Conservation (phyloP, 1,284 basidiomycete species). For the Irpex rosettiformis region DNA sequence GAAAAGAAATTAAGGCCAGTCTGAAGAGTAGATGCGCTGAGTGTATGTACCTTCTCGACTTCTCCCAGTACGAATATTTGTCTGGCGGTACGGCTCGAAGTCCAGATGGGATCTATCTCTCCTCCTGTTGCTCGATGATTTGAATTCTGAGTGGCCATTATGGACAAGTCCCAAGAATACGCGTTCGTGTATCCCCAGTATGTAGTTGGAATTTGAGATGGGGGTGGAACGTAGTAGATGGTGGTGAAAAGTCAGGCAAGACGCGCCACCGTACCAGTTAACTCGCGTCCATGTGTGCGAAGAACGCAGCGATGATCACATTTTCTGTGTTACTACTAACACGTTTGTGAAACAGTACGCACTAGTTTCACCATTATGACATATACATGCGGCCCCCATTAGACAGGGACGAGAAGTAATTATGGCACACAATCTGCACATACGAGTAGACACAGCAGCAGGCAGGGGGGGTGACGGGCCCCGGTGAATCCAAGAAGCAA, state of each 20-base stretch:
- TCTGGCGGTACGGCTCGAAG: slow-evolving; percentile 72
- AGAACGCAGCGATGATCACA: too few relatives aligned
- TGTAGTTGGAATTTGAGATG: neutral
- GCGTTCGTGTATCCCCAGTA: neutral
- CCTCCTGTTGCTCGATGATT: neutral
- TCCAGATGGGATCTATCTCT: slow-evolving; percentile 66
- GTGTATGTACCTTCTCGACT: slow-evolving; percentile 64
- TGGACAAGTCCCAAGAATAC: neutral
- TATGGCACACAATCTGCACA: too few relatives aligned
- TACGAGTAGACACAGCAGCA: too few relatives aligned
- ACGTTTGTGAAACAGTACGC: too few relatives aligned
- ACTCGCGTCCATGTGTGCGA: too few relatives aligned
- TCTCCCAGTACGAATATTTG: slow-evolving; percentile 79
- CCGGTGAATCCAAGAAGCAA: too few relatives aligned
- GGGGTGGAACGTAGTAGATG: neutral
- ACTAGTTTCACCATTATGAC: too few relatives aligned
- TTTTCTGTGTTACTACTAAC: too few relatives aligned
- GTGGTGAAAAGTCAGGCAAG: neutral
- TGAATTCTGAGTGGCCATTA: neutral
- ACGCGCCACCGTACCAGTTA: too few relatives aligned
- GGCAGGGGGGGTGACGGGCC: too few relatives aligned
- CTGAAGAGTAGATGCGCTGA: neutral
- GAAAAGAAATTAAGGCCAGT: neutral
- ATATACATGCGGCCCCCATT: too few relatives aligned
- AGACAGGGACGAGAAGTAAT: too few relatives aligned